These are phyloP conservation scores for Ilyonectria mors-panacis DNA, from an alignment of 2,329 filamentous ascomycete genomes.

Conservation along the genomic window DNA sequence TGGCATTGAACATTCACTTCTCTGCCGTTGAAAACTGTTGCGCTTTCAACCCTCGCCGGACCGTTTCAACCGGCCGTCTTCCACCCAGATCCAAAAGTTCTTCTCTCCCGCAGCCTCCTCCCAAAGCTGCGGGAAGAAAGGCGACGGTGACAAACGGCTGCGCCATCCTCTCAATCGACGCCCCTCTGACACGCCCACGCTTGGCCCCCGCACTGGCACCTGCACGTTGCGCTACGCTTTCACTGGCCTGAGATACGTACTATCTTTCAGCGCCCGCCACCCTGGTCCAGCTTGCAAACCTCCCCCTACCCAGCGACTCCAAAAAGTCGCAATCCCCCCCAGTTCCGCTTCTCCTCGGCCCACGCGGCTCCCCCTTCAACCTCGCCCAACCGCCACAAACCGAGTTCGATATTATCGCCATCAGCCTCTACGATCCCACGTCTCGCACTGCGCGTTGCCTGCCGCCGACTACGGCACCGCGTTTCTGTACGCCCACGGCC, in stretches of 20 bases:
- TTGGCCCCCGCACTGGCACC: constrained; percentile 7
- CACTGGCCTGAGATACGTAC: constrained; percentile 15
- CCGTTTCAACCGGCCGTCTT: not conserved
- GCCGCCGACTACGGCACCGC: constrained; percentile 25
- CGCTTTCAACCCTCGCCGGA: not conserved
- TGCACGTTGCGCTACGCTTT: not conserved
- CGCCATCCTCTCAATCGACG: constrained; percentile 2
- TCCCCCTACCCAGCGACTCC: constrained; percentile 45
- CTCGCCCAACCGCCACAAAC: constrained; percentile 55
- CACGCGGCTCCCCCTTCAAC: constrained; percentile 42
- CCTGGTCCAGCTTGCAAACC: constrained; percentile 12
- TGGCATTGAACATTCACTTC: not conserved
- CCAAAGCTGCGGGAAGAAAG: not conserved
- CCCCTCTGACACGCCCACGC: constrained; percentile 3
- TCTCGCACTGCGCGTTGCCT: constrained; percentile 16
- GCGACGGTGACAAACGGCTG: not conserved
- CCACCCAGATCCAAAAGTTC: not conserved
- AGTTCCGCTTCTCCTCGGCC: constrained; percentile 47
- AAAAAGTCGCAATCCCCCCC: constrained; percentile 44
- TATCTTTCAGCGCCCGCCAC: constrained; percentile 21
- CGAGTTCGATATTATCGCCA: constrained; percentile 29
- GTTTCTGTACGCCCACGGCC: constrained; percentile 24
- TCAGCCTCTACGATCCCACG: constrained; percentile 31
- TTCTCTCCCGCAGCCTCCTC: not conserved
- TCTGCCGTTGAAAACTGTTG: not conserved